phyloP scores from a whole-genome alignment of 306 rosid genomes.

The Sindora glabra region DNA sequence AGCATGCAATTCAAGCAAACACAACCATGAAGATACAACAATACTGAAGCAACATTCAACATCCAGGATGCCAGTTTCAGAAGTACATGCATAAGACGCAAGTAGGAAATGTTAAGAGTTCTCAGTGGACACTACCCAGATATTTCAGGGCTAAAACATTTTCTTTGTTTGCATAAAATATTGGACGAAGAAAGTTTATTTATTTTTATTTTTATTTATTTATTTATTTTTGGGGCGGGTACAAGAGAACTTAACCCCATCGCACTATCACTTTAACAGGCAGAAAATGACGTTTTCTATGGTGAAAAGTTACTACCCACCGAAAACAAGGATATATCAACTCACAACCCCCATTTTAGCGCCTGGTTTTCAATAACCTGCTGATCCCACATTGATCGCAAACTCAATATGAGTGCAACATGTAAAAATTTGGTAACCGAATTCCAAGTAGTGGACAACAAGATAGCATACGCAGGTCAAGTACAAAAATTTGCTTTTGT shows the following conservation, averaged over 20 bases:
- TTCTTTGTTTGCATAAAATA: background rate
- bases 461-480: no score
- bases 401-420: background rate
- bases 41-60: background rate
- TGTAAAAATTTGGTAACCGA: no score
- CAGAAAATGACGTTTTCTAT: background rate
- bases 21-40: background rate
- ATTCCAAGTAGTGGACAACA: no score
- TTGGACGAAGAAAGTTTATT: no score
- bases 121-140: constrained; percentile 9
- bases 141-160: no score
- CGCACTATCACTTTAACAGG: background rate
- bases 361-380: background rate
- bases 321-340: background rate
- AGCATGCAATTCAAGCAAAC: background rate
- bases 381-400: background rate
- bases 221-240: no score
- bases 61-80: background rate
- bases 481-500: background rate
- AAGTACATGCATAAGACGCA: background rate
- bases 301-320: no score
- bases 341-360: background rate
- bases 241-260: no score
- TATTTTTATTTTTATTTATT: no score
- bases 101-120: background rate